phyloP scores from a whole-genome alignment of 139 green algal species.

The Haematococcus sp. region DNA sequence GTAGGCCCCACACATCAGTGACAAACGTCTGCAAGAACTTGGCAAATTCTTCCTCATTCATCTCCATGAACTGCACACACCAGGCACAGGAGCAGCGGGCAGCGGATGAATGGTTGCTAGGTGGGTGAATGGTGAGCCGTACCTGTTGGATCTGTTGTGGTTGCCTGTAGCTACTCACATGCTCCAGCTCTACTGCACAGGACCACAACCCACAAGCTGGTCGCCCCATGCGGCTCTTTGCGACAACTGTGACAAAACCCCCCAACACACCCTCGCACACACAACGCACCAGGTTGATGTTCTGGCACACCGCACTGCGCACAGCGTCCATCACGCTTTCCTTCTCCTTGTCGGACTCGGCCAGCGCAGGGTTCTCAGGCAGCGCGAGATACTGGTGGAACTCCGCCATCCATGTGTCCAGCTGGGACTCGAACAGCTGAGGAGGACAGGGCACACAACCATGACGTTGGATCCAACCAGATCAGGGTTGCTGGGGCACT shows the following conservation, averaged over 20 bases:
- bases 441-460: neutral
- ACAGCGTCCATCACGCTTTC: slow-evolving; percentile 62
- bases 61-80: slow-evolving; percentile 78
- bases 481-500: neutral
- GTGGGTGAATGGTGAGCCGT: no score
- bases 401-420: slow-evolving; percentile 89
- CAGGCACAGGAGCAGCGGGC: slow-evolving; percentile 33
- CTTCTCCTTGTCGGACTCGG: slow-evolving; percentile 66
- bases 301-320: slow-evolving; percentile 19
- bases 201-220: no score
- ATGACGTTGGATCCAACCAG: neutral
- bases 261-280: no score
- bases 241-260: no score
- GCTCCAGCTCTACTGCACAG: no score
- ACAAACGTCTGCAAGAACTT: slow-evolving; percentile 81
- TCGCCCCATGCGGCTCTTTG: no score
- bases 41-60: slow-evolving; percentile 96
- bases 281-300: slow-evolving; percentile 28
- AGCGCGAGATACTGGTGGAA: slow-evolving; percentile 77
- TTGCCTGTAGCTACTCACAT: no score
- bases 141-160: no score
- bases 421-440: slow-evolving; percentile 84
- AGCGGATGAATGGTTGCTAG: no score
- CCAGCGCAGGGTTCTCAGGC: slow-evolving; percentile 57
- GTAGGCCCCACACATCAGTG: slow-evolving; percentile 84